These are phyloP conservation scores for Diaporthe velutina DNA, from an alignment of 2,329 filamentous ascomycete species.

Conservation along the genomic window DNA sequence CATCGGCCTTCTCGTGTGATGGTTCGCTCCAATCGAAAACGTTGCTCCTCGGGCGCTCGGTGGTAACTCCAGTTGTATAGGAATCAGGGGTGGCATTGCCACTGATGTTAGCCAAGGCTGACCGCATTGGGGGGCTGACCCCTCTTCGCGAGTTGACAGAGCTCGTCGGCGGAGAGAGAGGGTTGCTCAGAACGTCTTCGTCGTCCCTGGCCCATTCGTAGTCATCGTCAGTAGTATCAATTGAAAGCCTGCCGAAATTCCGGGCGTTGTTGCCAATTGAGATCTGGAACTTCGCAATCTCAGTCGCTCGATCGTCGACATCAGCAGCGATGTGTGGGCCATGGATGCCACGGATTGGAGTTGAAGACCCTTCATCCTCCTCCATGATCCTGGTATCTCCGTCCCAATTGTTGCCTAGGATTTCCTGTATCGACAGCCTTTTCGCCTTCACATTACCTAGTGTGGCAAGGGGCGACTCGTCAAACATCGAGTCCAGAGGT, in stretches of 20 bases:
- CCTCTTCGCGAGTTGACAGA: constrained; percentile 65
- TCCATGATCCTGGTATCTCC: constrained; percentile 70
- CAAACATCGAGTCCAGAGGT: constrained; percentile 83
- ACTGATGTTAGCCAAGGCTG: constrained; percentile 66
- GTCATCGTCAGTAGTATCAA: constrained; percentile 71
- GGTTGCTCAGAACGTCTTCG: constrained; percentile 65
- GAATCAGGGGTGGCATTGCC: constrained; percentile 58
- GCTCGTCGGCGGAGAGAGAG: constrained; percentile 69
- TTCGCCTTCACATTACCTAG: constrained; percentile 66
- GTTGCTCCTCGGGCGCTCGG: constrained; percentile 72
- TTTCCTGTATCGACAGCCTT: constrained; percentile 70
- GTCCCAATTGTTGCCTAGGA: constrained; percentile 67
- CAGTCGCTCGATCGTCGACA: constrained; percentile 41
- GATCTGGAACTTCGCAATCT: constrained; percentile 37
- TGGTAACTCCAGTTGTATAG: constrained; percentile 47
- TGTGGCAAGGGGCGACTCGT: constrained; percentile 78
- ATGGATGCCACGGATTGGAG: constrained; percentile 60
- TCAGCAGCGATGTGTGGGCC: constrained; percentile 44
- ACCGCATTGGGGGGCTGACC: constrained; percentile 66
- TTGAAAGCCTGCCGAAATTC: constrained; percentile 64
- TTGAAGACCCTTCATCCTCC: constrained; percentile 70
- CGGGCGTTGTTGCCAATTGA: constrained; percentile 41
- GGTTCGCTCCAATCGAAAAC: constrained; percentile 86
- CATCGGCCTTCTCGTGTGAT: constrained; percentile 72
- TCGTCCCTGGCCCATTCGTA: constrained; percentile 74